phyloP scores from a whole-genome alignment of 306 rosid genomes.

The Hippophae rhamnoides region DNA sequence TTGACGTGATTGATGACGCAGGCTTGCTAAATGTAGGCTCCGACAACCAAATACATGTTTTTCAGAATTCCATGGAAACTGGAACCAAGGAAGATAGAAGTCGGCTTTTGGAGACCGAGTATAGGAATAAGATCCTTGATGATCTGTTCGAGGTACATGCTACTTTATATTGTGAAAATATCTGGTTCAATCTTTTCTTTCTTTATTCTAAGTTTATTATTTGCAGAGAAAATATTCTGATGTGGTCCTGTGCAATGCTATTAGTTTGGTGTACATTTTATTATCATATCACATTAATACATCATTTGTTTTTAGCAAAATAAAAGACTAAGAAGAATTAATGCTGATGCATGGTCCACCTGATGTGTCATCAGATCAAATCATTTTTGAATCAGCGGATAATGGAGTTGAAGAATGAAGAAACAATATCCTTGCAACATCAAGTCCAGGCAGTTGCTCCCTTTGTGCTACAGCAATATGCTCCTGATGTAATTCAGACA shows the following conservation, averaged over 20 bases:
- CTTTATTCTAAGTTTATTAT: neutral
- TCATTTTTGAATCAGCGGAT: slow-evolving; percentile 74
- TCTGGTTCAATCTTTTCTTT: neutral
- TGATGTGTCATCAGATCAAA: slow-evolving; percentile 47
- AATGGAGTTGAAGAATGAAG: slow-evolving; percentile 65
- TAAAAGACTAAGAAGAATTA: neutral
- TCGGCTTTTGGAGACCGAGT: slow-evolving; percentile 77
- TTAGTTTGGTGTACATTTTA: slow-evolving; percentile 14
- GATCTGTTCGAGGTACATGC: slow-evolving; percentile 72
- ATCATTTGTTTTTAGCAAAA: too few relatives aligned
- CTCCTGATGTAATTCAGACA: slow-evolving; percentile 58
- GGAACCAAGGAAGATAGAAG: slow-evolving; percentile 58
- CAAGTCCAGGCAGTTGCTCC: slow-evolving; percentile 94
- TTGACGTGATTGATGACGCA: slow-evolving; percentile 57
- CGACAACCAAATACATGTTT: slow-evolving; percentile 39
- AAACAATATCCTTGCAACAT: slow-evolving; percentile 72
- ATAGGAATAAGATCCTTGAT: slow-evolving; percentile 82
- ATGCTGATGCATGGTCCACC: slow-evolving; percentile 10
- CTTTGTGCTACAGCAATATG: slow-evolving; percentile 71
- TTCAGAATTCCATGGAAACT: slow-evolving; percentile 29
- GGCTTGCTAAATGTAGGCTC: slow-evolving; percentile 27
- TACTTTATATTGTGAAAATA: neutral
- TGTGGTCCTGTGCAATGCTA: slow-evolving; percentile 3
- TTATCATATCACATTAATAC: neutral
- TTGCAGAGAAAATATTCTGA: slow-evolving; percentile 3